Evolutionary conservation across 2,329 filamentous ascomycete species (phyloP), one percentile per base, ranked within the genome.

Genomic region (Fusarium sp.): DNA sequence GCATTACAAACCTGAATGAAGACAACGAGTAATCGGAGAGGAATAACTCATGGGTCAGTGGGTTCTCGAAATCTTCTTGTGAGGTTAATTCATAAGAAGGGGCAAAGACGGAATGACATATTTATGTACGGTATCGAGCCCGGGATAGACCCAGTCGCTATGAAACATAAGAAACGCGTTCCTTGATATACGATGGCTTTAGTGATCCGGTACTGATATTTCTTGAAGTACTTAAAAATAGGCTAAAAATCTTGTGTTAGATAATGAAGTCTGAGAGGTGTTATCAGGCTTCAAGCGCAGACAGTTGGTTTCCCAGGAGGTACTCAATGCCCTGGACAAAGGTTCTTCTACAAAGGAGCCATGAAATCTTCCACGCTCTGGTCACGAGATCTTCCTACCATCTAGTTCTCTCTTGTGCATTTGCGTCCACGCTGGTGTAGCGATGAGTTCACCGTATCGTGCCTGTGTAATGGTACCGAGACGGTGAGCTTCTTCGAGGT

Each of bases 31-130:
- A 7, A 3, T 26, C 8, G 5, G 4, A 10, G 5, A 30, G 15
- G 7, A 22, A 44, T 2, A 20, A 4, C 1, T 20, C 6, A 15
- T 26, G 8, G 8, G 22, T 14, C n/a, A 5, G 3, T 6, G 28
- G 13, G 7, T 42, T n/a, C n/a, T 16, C 5, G 2, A 24, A 22
- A 33, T 7, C 8, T 15, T 20, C 28, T 26, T 8, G 24, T 20
- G n/a, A 13, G 7, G 16, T 7, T 7, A 16, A 10, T 16, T 16
- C 18, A 36, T n/a, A n/a, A 12, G 14, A 7, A 16, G 18, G n/a
- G 10, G 10, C 33, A 6, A 10, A 14, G 31, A 13, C 7, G 24
- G 22, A 18, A 18, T n/a, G 14, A 41, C 41, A 20, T 26, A 11
- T 33, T 22, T 16, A 6, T 22, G 35, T n/a, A 41, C 16, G 13